Evolutionary conservation across 1,284 basidiomycete species (phyloP).

Genomic region (Ceratobasidium sp.): DNA sequence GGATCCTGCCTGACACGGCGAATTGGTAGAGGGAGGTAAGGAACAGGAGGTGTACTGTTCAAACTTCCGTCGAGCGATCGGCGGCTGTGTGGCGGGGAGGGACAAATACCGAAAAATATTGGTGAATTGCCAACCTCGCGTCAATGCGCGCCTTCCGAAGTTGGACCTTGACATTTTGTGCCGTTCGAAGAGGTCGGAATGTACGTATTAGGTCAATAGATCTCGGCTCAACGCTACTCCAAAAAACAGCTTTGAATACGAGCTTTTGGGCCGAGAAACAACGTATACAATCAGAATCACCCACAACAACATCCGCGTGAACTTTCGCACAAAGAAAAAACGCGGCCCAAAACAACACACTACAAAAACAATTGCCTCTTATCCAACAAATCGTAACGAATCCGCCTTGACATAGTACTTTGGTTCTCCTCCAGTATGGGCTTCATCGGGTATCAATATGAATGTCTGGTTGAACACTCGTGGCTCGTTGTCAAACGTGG

Average conservation of each 20-base stretch:
- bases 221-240: background rate
- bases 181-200: background rate
- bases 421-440: conserved; percentile 56
- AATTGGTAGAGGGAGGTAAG: conserved; percentile 7
- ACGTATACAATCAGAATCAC: background rate
- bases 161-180: conserved; percentile 1
- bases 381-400: conserved; percentile 82
- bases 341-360: conserved; percentile 4
- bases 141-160: conserved; percentile 2
- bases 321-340: background rate
- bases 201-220: background rate
- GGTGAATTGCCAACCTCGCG: conserved; percentile 8
- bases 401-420: conserved; percentile 85
- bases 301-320: background rate
- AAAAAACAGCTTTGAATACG: background rate
- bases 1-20: conserved; percentile 37
- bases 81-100: conserved; percentile 7
- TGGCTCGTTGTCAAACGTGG: conserved; percentile 77
- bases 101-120: conserved; percentile 4
- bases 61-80: conserved; percentile 30
- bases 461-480: conserved; percentile 89
- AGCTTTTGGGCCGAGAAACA: background rate
- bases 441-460: conserved; percentile 80
- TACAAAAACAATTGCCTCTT: background rate
- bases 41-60: conserved; percentile 8